Evolutionary conservation across 2,329 filamentous ascomycete species (phyloP).

Genomic region (Xylaria sp.): DNA sequence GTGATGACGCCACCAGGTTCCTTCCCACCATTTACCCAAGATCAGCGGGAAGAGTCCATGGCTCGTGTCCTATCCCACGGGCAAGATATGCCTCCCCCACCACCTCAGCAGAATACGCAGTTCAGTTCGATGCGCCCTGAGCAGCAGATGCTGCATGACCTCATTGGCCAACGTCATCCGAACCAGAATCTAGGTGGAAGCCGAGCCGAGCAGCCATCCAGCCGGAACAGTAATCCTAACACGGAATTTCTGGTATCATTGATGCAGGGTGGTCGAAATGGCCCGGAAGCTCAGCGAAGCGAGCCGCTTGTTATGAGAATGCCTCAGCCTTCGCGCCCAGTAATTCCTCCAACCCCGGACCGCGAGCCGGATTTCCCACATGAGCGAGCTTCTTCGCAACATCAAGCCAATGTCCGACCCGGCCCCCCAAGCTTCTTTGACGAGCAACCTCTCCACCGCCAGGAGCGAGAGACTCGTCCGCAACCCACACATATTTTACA

Average conservation of each 20-base stretch:
- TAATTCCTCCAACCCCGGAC: constrained; percentile 59
- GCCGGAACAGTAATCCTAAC: constrained; percentile 68
- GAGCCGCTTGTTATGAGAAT: constrained; percentile 66
- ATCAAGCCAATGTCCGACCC: constrained; percentile 48
- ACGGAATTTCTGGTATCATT: constrained; percentile 88
- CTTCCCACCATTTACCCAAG: constrained; percentile 60
- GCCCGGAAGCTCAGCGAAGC: constrained; percentile 61
- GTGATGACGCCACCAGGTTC: constrained; percentile 60
- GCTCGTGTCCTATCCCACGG: constrained; percentile 56
- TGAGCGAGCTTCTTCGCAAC: constrained; percentile 53
- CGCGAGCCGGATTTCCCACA: constrained; percentile 61
- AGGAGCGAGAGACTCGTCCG: constrained; percentile 59
- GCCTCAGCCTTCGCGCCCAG: constrained; percentile 63
- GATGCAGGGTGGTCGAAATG: constrained; percentile 71
- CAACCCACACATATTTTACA: constrained; percentile 73
- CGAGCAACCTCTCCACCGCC: constrained; percentile 60
- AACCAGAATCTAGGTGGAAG: constrained; percentile 62
- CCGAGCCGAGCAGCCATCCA: constrained; percentile 57
- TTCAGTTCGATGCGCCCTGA: constrained; percentile 63
- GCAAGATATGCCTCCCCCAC: constrained; percentile 66
- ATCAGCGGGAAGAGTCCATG: constrained; percentile 58
- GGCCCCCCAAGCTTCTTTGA: constrained; percentile 65
- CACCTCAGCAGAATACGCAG: constrained; percentile 60
- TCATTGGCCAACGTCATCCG: constrained; percentile 69
- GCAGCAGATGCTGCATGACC: constrained; percentile 68